These are phyloP conservation scores for Apiotrichum akiyoshidainum DNA, from an alignment of 1,284 basidiomycete genomes.

Conservation along the genomic window DNA sequence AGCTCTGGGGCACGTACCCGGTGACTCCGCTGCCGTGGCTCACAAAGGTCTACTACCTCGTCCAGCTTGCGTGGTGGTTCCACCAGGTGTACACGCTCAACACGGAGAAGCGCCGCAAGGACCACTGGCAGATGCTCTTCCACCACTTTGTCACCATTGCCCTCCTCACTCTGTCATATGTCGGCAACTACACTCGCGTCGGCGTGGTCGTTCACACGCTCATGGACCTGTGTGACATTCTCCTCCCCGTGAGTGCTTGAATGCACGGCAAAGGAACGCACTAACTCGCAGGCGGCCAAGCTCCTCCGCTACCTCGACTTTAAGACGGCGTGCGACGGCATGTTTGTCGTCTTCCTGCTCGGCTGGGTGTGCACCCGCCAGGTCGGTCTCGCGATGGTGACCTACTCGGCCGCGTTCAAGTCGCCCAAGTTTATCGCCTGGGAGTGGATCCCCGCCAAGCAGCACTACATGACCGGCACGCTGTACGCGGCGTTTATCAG, in stretches of 20 bases:
- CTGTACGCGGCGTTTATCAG: slow-evolving; percentile 57
- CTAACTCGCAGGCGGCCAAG: slow-evolving; percentile 68
- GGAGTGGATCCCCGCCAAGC: slow-evolving; percentile 61
- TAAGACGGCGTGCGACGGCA: slow-evolving; percentile 66
- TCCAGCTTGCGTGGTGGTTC: slow-evolving; percentile 86
- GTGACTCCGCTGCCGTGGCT: slow-evolving; percentile 70
- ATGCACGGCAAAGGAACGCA: too few species aligned
- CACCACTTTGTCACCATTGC: slow-evolving; percentile 88
- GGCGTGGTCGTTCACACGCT: slow-evolving; percentile 83
- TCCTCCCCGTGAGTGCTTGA: slow-evolving; percentile 69
- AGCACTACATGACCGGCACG: slow-evolving; percentile 58
- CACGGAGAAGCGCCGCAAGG: slow-evolving; percentile 86
- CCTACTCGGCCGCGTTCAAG: slow-evolving; percentile 62
- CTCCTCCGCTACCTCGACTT: slow-evolving; percentile 82
- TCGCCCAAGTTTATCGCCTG: slow-evolving; percentile 56
- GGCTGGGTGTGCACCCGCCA: slow-evolving; percentile 89
- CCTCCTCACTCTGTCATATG: slow-evolving; percentile 75
- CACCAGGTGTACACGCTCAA: slow-evolving; percentile 90
- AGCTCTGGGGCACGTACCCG: slow-evolving; percentile 80
- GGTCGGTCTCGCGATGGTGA: slow-evolving; percentile 67
- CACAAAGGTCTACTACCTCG: slow-evolving; percentile 87
- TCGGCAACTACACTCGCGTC: slow-evolving; percentile 77
- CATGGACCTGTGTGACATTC: slow-evolving; percentile 92
- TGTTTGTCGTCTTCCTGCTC: slow-evolving; percentile 76
- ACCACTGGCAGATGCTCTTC: slow-evolving; percentile 92